A percentile compares a stretch with the other conserved stretches of the same genome.
Evolutionary conservation across 495 filamentous ascomycete genomes (phyloP).

Genomic region (Daldinia caldariorum): DNA sequence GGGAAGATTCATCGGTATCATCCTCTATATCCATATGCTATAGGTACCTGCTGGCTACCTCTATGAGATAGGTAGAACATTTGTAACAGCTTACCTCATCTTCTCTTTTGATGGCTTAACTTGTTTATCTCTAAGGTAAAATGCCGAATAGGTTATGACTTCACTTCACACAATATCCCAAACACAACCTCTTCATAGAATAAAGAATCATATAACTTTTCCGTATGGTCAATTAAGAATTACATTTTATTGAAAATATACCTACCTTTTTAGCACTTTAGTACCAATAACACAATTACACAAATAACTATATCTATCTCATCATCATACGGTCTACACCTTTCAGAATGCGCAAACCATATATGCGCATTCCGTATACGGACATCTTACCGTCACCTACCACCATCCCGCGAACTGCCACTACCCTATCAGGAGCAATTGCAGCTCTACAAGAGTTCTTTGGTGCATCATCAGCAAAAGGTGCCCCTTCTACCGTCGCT

Average conservation of each 20-base stretch:
- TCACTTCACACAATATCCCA: conserved; percentile 23
- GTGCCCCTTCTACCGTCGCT: conserved; percentile 66
- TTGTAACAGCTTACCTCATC: conserved; percentile 1
- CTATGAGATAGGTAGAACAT: too few species aligned
- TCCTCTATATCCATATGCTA: not conserved
- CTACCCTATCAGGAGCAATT: conserved; percentile 75
- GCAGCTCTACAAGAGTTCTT: conserved; percentile 81
- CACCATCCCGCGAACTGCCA: conserved; percentile 76
- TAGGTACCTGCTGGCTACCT: not conserved
- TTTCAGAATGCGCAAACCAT: conserved; percentile 67
- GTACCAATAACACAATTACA: conserved; percentile 1
- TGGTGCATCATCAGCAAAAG: conserved; percentile 61
- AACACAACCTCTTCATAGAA: conserved; percentile 4
- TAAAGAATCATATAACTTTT: not conserved
- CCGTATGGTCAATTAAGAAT: not conserved
- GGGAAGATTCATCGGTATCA: not conserved
- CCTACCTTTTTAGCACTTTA: conserved; percentile 1
- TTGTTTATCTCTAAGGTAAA: too few species aligned
- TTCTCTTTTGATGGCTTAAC: not conserved
- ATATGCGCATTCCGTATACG: conserved; percentile 92
- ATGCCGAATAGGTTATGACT: conserved; percentile 22
- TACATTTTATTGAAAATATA: conserved; percentile 1
- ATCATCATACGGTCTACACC: too few species aligned
- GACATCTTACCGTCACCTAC: conserved; percentile 79
- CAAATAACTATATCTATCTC: conserved; percentile 5